Percentiles rank a stretch among this genome's conserved stretches.
Evolutionary conservation across 169 alveolate species (phyloP).

Genomic region (Plasmodium reichenowi): DNA sequence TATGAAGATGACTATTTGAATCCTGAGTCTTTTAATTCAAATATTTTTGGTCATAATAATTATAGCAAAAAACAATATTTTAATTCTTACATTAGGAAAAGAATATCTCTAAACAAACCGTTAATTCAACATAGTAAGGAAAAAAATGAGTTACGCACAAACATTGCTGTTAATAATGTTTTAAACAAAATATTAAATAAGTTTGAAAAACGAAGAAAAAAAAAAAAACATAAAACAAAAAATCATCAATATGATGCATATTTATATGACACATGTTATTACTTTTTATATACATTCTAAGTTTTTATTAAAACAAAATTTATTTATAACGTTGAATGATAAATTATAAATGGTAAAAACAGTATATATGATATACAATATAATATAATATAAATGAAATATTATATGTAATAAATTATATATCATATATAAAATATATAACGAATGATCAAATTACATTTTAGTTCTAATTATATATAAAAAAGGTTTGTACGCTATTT

Average conservation of each 20-base stretch:
- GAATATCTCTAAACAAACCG: constrained; percentile 35
- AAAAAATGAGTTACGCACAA: constrained; percentile 36
- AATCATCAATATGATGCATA: background rate
- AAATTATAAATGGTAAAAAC: background rate
- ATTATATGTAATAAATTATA: no score
- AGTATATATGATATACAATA: no score
- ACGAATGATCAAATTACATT: background rate
- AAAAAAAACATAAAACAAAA: background rate
- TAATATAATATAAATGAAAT: background rate
- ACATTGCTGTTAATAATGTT: constrained; percentile 48
- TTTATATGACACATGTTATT: constrained; percentile 59
- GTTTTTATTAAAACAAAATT: background rate
- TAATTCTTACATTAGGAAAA: constrained; percentile 28
- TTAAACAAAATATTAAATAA: constrained; percentile 44
- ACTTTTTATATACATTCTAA: constrained; percentile 40
- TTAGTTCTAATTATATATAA: no score
- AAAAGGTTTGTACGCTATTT: no score
- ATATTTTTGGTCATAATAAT: background rate
- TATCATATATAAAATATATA: no score
- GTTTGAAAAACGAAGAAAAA: constrained; percentile 4
- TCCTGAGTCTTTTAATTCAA: constrained; percentile 8
- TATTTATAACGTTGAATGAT: background rate
- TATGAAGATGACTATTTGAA: constrained; percentile 7
- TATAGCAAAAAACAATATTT: constrained; percentile 31
- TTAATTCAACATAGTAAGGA: constrained; percentile 18